These are phyloP conservation scores for Mortierella sp. DNA, from an alignment of 371 early-diverging fungal genomes.

Conservation along the genomic window DNA sequence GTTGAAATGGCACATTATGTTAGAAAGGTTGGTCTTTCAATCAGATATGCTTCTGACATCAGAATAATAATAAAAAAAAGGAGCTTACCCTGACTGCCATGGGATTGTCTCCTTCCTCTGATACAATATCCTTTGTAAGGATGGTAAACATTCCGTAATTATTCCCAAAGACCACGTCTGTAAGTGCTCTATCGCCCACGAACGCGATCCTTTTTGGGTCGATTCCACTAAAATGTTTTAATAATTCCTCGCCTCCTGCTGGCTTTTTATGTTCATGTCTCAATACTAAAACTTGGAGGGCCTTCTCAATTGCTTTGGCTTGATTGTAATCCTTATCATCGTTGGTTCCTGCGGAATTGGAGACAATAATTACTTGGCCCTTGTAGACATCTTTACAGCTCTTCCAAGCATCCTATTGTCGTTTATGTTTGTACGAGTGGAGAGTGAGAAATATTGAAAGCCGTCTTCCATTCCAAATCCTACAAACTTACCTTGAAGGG, in stretches of 20 bases:
- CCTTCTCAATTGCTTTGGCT: constrained; percentile 61
- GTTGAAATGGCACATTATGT: not conserved
- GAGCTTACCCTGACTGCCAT: constrained; percentile 71
- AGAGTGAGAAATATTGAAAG: no score
- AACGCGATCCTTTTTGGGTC: constrained; percentile 71
- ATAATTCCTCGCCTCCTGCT: constrained; percentile 73
- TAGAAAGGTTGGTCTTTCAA: no score
- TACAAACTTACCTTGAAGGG: constrained; percentile 68
- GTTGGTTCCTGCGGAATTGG: constrained; percentile 92
- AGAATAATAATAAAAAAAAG: not conserved
- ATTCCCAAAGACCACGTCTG: constrained; percentile 92
- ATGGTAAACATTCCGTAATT: constrained; percentile 80
- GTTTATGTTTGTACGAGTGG: not conserved
- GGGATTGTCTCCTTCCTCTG: constrained; percentile 83
- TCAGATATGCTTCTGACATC: not conserved
- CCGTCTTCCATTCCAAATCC: not conserved
- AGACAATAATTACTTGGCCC: constrained; percentile 82
- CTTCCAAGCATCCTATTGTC: constrained; percentile 73
- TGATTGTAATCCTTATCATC: constrained; percentile 74
- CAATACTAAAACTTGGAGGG: constrained; percentile 68
- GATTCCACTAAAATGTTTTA: constrained; percentile 53
- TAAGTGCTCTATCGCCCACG: constrained; percentile 91
- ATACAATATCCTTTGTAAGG: constrained; percentile 77
- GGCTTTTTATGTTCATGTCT: constrained; percentile 85
- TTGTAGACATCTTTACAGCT: constrained; percentile 74